Conservation (phyloP, 495 filamentous ascomycete species). For the Neurospora sp. region DNA sequence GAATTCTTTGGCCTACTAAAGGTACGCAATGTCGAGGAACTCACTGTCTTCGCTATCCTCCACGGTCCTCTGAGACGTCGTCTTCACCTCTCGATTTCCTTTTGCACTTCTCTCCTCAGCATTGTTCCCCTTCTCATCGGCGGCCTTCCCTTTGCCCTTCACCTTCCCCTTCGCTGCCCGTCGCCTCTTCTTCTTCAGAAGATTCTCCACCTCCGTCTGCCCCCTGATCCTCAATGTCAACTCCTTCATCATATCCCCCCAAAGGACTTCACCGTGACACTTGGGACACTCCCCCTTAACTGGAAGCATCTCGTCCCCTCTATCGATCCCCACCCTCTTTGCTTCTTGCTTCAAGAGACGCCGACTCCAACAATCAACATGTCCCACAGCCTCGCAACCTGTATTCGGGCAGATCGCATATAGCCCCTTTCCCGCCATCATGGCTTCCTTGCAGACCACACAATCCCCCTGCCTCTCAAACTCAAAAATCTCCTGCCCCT, state of each 20-base stretch:
- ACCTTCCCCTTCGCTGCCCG: conserved; percentile 13
- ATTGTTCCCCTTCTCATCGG: background rate
- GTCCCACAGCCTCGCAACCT: conserved; percentile 55
- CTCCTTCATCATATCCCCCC: conserved; percentile 75
- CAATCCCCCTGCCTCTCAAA: conserved; percentile 49
- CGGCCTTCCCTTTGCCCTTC: background rate
- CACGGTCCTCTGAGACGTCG: background rate
- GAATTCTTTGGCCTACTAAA: background rate
- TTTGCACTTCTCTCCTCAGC: background rate
- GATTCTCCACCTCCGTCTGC: conserved; percentile 48
- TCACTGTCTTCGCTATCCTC: background rate
- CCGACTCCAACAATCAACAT: conserved; percentile 67
- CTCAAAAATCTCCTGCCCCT: conserved; percentile 54
- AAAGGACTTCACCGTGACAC: conserved; percentile 53
- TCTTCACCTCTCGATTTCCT: background rate
- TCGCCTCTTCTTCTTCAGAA: conserved; percentile 47
- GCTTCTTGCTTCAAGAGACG: conserved; percentile 41
- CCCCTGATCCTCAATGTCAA: conserved; percentile 61
- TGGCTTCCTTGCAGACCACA: conserved; percentile 45
- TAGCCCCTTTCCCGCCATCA: conserved; percentile 39
- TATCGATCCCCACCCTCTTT: background rate
- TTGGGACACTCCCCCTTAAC: conserved; percentile 59
- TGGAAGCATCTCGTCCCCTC: conserved; percentile 49
- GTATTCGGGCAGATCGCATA: conserved; percentile 60
- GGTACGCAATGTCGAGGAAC: background rate